Base-by-base conservation (phyloP, 2,329 filamentous ascomycete genomes). In the Teratosphaeria destructans region DNA sequence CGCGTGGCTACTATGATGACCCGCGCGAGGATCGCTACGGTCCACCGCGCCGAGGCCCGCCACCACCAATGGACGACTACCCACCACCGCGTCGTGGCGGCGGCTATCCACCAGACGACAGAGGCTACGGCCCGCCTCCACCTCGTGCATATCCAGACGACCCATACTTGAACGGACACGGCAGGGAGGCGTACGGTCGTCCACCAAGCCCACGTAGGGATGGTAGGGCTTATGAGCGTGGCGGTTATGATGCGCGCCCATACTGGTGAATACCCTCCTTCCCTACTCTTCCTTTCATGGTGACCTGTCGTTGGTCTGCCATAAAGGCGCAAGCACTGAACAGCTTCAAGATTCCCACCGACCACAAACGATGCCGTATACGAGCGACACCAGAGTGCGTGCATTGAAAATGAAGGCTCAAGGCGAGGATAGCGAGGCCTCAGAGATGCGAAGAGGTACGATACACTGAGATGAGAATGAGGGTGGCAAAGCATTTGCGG, bases 1-100 rank as follows among this genome's bases (percentile, higher is more conserved):
- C 88, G 60, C 87, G 90, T 66, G 64, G 66, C 62, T 95, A 96
- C 76, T 95, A 96, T 75, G 89, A 93, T 64, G 85, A 88, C 67
- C 84, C 87, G 56, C 91, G 92, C 70, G 87, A 90, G 60, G 90
- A 77, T 61, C 76, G 76, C 61, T 77, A 77, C 63, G 77, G 89
- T 59, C 67, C 65, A 27, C 88, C 88, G 53, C 87, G 88, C 65
- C 86, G 87, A 64, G 81, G 82, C 64, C 80, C 79, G 26, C 86
- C 88, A 53, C 80, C 88, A 64, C 87, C 92, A 62, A 91, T 95
- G 70, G 94, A 95, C 67, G 79, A 79, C 69, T 84, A 85, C 58
- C 84, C 85, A 64, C 83, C 82, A 60, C 80, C 81, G 59, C 80
- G 87, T 63, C 67, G 69, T 57, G 80, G 82, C 65, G 80, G 82